Base-by-base conservation (phyloP, 208 protist species). In the Crithidia bombi region DNA sequence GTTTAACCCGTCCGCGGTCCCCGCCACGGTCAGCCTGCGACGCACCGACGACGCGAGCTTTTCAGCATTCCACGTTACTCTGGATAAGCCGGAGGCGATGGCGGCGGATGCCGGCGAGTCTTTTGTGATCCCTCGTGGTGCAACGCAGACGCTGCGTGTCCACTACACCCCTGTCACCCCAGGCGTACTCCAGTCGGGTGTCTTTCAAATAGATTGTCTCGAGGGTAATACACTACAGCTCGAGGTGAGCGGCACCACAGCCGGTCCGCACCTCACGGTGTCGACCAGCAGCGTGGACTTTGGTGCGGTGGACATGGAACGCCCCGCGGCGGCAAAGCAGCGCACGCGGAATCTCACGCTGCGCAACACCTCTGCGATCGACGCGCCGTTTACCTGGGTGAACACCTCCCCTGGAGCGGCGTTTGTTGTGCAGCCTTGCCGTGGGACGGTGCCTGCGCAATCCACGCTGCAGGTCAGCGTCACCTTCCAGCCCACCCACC, bases 1-100 rank as follows among this genome's bases (percentile, higher is more conserved):
- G 35, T 63, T 65, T 51, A 98, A 98, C 72, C 82, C 84, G 2
- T 90, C 91, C 23, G 78, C 78, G 25, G 94, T 98, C 12, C 49
- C 82, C 39, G 92, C 87, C 19, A 54, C 35, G 19, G 89, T 95
- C 30, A 50, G 41, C 1, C 30, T 97, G 30, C 52, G 62, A 11
- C 63, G 75, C 21, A 43, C 35, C 12, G 85, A 93, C 32, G 66
- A 81, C 58, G 67, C 49, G 30, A 46, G 83, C 17, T 15, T 49
- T 14, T 79, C 71, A 21, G 72, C 82, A 12, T 96, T 95, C 51
- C 73, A 41, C 19, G 57, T 96, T 0, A 30, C 33, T 3, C 28
- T 43, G 17, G 69, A 63, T 0, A 67, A 64, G 1, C 44, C 38
- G 9, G 54, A 36, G 23, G 33, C 36, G 25, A 56, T 51, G 12